Base-by-base conservation (phyloP, 1,284 basidiomycete genomes). In the Trichosporon sp. region DNA sequence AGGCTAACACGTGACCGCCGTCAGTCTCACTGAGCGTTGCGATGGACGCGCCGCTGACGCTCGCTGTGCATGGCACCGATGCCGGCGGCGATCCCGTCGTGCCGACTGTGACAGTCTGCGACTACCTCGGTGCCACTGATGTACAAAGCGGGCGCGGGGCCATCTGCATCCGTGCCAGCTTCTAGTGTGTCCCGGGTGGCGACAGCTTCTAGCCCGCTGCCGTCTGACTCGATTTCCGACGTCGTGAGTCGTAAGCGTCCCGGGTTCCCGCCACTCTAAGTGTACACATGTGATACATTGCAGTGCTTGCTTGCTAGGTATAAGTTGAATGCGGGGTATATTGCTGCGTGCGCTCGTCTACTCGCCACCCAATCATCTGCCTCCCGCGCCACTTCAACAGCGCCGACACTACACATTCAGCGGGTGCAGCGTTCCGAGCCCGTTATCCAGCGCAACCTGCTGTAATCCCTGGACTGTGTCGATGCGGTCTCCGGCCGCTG, bases 401-500 rank as follows among this genome's bases (percentile, higher is more conserved):
- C 51, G 8, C 29, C 27, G 7, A n/a, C 11, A n/a, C 27, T 60
- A 29, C 8, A 60, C 4, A 12, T 31, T 60, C 29, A 60, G 29
- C 29, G 56, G 56, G 29, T 60, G 56, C 56, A 60, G 56, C 15
- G 56, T 60, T 8, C 56, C 56, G 12, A 58, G 32, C 13, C 70
- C 70, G 23, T 34, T 65, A n/a, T 71, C 67, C 13, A 68, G 42
- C 31, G 35, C 35, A 2, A 58, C 31, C 53, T 71, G 47, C n/a
- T 67, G 67, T 23, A 64, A n/a, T 0, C 64, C 70, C 8, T 32
- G 35, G 15, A 66, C 31, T 2, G 67, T 62, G 21, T 65, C 67
- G 3, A 71, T 53, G 4, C 70, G 64, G 29, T 42, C 38, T 4
- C 68, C 67, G 1, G 63, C 71, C 11, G 15, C 62, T 0, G 47